These are phyloP conservation scores for Gynandropsis gynandra DNA, from an alignment of 345 rosid species.

Conservation along the genomic window DNA sequence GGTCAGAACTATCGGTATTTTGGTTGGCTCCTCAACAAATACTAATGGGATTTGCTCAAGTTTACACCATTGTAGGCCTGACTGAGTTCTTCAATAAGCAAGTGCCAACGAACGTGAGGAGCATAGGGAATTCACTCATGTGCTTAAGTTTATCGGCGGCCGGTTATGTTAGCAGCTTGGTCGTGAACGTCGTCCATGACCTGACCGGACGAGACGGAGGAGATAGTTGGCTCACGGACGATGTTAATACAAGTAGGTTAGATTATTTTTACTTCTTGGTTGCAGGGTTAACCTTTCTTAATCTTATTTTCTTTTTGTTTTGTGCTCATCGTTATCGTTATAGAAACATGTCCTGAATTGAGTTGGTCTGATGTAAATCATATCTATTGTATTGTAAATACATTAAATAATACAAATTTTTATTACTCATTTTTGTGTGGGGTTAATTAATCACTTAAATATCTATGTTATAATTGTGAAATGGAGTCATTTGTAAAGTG, in stretches of 20 bases:
- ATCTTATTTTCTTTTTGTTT: slow-evolving; percentile 39
- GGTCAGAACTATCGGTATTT: slow-evolving; percentile 34
- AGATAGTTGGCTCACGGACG: slow-evolving; percentile 44
- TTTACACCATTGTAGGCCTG: slow-evolving; percentile 49
- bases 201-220: slow-evolving; percentile 34
- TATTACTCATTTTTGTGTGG: no score
- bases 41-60: slow-evolving; percentile 50
- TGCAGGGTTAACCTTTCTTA: slow-evolving; percentile 42
- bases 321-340: slow-evolving; percentile 37
- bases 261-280: slow-evolving; percentile 55
- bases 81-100: slow-evolving; percentile 57
- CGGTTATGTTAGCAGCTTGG: slow-evolving; percentile 36
- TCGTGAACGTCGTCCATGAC: slow-evolving; percentile 32
- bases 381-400: no score
- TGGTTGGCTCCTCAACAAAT: slow-evolving; percentile 61
- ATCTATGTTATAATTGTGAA: no score
- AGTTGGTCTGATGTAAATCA: no score
- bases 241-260: slow-evolving; percentile 42
- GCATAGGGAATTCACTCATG: slow-evolving; percentile 39
- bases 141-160: slow-evolving; percentile 24
- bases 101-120: slow-evolving; percentile 59
- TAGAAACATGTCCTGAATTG: slow-evolving; percentile 27
- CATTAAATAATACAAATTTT: no score
- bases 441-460: no score
- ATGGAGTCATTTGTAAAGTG: no score